Evolutionary conservation across 306 rosid species (phyloP).

Genomic region (Betula pendula): DNA sequence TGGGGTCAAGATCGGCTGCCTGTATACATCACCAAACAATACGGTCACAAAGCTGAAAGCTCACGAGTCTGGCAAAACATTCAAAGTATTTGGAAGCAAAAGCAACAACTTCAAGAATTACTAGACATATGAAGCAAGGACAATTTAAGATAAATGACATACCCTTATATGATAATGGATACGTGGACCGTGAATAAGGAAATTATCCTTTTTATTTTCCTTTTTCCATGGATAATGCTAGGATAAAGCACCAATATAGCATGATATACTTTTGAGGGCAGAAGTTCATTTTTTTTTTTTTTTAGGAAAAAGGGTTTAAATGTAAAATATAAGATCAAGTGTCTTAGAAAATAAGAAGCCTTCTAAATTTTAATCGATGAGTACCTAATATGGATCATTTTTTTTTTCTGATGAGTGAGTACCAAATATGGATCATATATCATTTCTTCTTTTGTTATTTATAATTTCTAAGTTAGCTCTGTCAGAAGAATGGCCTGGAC

Average conservation of each 20-base stretch:
- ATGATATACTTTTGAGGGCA: background rate
- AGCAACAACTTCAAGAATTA: too few relatives aligned
- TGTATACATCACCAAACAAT: slow-evolving; percentile 34
- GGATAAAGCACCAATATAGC: background rate
- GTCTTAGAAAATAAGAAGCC: background rate
- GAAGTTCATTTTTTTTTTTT: background rate
- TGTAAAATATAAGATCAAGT: background rate
- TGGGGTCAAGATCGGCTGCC: slow-evolving; percentile 83
- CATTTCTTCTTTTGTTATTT: too few relatives aligned
- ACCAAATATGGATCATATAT: too few relatives aligned
- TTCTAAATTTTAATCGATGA: too few relatives aligned
- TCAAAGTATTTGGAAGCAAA: too few relatives aligned
- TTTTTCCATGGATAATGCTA: background rate
- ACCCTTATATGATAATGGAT: too few relatives aligned
- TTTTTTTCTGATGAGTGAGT: too few relatives aligned
- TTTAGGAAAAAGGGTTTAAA: background rate
- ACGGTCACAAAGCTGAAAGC: slow-evolving; percentile 8
- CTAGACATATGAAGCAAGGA: too few relatives aligned
- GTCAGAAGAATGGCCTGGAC: background rate
- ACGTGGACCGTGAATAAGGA: background rate
- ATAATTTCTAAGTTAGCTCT: background rate
- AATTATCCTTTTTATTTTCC: too few relatives aligned
- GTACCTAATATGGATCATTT: too few relatives aligned
- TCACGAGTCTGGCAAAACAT: background rate
- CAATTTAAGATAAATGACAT: too few relatives aligned